These are phyloP conservation scores for Yamadazyma phyllophila DNA, from an alignment of 805 yeast genomes.

Conservation along the genomic window DNA sequence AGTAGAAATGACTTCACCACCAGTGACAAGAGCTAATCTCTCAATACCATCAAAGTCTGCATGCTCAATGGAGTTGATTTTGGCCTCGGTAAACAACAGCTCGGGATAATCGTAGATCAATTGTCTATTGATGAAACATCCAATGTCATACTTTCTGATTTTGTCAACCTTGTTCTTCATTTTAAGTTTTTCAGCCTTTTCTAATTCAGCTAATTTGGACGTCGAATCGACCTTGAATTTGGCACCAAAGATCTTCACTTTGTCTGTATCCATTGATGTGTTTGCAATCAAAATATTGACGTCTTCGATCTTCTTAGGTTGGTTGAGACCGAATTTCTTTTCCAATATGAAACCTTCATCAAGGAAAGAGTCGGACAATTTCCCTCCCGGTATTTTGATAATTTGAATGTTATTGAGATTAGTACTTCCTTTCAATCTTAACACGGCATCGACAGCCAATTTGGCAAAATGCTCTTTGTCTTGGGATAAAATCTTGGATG, in stretches of 20 bases:
- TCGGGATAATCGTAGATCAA: slow-evolving; percentile 98
- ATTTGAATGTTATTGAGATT: slow-evolving; percentile 90
- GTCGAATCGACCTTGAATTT: slow-evolving; percentile 96
- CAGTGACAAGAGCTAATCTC: slow-evolving; percentile 92
- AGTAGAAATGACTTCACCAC: slow-evolving; percentile 97
- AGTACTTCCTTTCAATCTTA: slow-evolving; percentile 82
- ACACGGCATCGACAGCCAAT: slow-evolving; percentile 90
- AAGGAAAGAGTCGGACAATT: slow-evolving; percentile 82
- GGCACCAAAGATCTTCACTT: slow-evolving; percentile 96
- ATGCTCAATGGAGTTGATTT: slow-evolving; percentile 91
- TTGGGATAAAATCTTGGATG: slow-evolving; percentile 92
- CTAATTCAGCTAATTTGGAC: slow-evolving; percentile 88
- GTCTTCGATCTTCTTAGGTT: slow-evolving; percentile 79
- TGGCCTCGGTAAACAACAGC: slow-evolving; percentile 83
- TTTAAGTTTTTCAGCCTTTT: slow-evolving; percentile 89
- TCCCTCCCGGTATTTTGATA: slow-evolving; percentile 91
- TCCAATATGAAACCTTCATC: slow-evolving; percentile 95
- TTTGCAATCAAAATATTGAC: slow-evolving; percentile 91
- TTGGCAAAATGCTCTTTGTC: slow-evolving; percentile 87
- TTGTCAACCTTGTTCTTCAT: slow-evolving; percentile 88
- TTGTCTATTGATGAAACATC: slow-evolving; percentile 93
- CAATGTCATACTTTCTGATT: slow-evolving; percentile 81
- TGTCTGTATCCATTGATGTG: slow-evolving; percentile 95
- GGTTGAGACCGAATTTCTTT: slow-evolving; percentile 91
- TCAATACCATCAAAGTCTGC: slow-evolving; percentile 99